Evolutionary conservation across 208 protist species (phyloP).

Genomic region (Lotmaria passim): DNA sequence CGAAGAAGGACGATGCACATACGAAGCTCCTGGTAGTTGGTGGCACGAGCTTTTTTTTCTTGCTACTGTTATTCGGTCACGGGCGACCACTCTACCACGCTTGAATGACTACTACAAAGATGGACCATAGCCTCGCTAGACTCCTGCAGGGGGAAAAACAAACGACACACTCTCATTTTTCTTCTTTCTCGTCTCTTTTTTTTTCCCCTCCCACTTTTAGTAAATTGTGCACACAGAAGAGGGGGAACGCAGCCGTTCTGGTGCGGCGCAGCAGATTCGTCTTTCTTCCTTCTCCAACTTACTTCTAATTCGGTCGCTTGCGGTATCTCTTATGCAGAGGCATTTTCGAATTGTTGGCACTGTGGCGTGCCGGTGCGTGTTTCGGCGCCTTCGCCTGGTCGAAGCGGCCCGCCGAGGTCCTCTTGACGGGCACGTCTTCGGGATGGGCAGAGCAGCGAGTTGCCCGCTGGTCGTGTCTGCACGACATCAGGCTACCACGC

Average conservation of each 20-base stretch:
- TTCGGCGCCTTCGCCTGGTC: constrained; percentile 30
- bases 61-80: no score
- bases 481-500: constrained; percentile 41
- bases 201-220: no score
- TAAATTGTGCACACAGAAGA: not conserved
- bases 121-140: no score
- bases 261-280: constrained; percentile 1
- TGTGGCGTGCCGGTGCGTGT: constrained; percentile 6
- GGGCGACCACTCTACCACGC: no score
- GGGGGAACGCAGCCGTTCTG: not conserved
- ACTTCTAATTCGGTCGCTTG: not conserved
- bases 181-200: not conserved
- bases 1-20: no score
- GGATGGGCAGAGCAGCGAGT: not conserved
- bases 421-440: not conserved
- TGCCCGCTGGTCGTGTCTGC: constrained; percentile 14
- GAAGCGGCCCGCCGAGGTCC: not conserved
- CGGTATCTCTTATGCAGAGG: constrained; percentile 15
- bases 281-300: constrained; percentile 6
- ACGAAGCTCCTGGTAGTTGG: no score
- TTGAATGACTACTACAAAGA: no score
- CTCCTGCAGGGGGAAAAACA: no score
- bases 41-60: no score
- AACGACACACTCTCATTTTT: not conserved
- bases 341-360: constrained; percentile 13